Evolutionary conservation across 2,329 filamentous ascomycete species (phyloP), one percentile per base, ranked within the genome.

Genomic region (Coleophoma crateriformis): DNA sequence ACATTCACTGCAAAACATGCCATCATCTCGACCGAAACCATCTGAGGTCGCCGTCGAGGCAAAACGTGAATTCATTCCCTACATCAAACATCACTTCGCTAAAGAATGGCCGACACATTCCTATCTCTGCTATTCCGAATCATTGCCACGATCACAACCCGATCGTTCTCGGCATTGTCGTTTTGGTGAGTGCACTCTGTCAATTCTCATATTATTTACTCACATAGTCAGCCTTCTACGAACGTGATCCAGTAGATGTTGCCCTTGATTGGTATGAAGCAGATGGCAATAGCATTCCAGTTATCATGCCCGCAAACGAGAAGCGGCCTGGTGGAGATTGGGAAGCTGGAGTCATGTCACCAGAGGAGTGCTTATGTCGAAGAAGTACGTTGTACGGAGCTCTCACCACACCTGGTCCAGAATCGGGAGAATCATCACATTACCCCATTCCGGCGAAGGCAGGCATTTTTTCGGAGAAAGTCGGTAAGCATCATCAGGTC

Each of bases 261-360:
- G 80, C 84, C 19, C 68, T 87, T 33, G 71, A 77, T 50, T 87
- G 83, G 76, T 74, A 62, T 27, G 53, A 56, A n/a, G 51, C 49
- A 40, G 55, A 59, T 48, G 41, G 58, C 53, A 38, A 44, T 39
- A 50, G 61, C 50, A 68, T 67, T 53, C 66, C 64, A 1, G 61
- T 67, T 7, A 63, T 64, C 19, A 63, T 63, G 59, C 60, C 63
- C 22, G 87, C 87, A 44, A 88, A 90, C 67, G 87, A 90, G 64
- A 87, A 85, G 62, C 76, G 85, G 35, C 77, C 87, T 0, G 87
- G 87, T 10, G 87, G 87, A n/a, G 86, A 90, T 63, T 91, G 87
- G 87, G 86, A 90, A 59, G 85, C 77, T 7, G 76, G 75, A 10
- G 70, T 78, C 12, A 74, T 79, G 57, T 81, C 81, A 33, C 82